Evolutionary conservation across 768 basidiomycete species (phyloP), one percentile per base, ranked within the genome.

Genomic region (Suillus placidus): DNA sequence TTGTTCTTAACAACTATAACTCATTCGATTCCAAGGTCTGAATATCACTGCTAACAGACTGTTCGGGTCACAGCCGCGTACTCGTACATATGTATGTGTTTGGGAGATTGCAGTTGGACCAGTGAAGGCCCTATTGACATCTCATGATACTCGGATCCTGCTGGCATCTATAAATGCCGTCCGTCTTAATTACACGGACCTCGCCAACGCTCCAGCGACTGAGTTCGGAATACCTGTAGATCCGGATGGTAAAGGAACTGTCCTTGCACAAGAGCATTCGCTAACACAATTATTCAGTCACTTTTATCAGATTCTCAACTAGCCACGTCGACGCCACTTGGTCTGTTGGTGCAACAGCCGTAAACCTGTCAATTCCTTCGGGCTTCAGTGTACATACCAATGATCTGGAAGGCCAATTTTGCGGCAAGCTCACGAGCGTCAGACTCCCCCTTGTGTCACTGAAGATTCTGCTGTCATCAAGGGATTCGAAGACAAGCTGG

Each of bases 41-140:
- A 86, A 93, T 66, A 86, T 99, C 57, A 86, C 87, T 16, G 90
- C 93, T 2, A 86, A 97, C 73, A 87, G 96, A 32, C 79, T 99
- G 13, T 97, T 97, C 72, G 97, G 97, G 9, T 93, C 93, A 14
- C 87, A 88, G 65, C 97, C 97, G 8, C 85, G 86, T 4, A 92
- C 92, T 0, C 78, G 91, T 2, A 89, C 94, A 1, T 99, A 99
- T 72, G 80, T 97, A 6, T 98, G 96, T 73, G 85, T 97, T 16
- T 99, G 97, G 97, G 94, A 97, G 71, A 85, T 96, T 54, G 79
- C 79, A n/a, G 42, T 95, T 20, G 94, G 94, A 7, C 73, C 81
- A 40, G 72, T 93, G 56, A 88, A 87, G 70, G 83, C 82, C 0
- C 71, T 83, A 32, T 66, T 89, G 23, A 84, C 89, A 2, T 85